Conservation (phyloP, 2,329 filamentous ascomycete species). For the Byssothecium circinans region DNA sequence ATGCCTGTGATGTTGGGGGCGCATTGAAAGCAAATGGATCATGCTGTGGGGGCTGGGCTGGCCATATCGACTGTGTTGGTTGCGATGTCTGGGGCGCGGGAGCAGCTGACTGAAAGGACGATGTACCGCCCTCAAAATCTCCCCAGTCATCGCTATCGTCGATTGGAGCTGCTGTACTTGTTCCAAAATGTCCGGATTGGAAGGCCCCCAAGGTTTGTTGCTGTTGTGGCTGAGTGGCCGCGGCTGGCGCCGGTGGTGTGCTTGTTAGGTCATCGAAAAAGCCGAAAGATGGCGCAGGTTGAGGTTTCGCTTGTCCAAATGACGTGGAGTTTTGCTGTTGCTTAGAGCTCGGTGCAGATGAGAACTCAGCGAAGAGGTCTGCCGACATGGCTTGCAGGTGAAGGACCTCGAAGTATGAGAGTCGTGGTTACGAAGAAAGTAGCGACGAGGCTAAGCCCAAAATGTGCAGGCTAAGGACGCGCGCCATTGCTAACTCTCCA, state of each 20-base stretch:
- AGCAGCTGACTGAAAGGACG: constrained; percentile 6
- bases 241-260: constrained; percentile 14
- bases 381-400: constrained; percentile 33
- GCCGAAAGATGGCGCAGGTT: constrained; percentile 28
- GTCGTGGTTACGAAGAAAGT: constrained; percentile 18
- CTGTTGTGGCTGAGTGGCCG: constrained; percentile 17
- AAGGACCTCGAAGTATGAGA: constrained; percentile 1
- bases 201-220: constrained; percentile 10
- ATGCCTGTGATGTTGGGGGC: constrained; percentile 9
- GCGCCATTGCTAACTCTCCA: not conserved
- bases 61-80: constrained; percentile 11
- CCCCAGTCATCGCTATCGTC: constrained; percentile 45
- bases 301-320: constrained; percentile 1
- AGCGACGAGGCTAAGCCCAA: constrained; percentile 19
- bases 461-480: not conserved
- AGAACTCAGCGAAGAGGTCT: constrained; percentile 41
- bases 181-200: not conserved
- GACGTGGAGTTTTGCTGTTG: constrained; percentile 14
- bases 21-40: constrained; percentile 19
- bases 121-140: constrained; percentile 42
- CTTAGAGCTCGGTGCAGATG: constrained; percentile 16
- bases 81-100: constrained; percentile 15
- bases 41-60: not conserved
- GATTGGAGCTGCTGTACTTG: not conserved
- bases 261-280: constrained; percentile 39